phyloP scores from a whole-genome alignment of 2,329 filamentous ascomycete species.

The Cadophora malorum region DNA sequence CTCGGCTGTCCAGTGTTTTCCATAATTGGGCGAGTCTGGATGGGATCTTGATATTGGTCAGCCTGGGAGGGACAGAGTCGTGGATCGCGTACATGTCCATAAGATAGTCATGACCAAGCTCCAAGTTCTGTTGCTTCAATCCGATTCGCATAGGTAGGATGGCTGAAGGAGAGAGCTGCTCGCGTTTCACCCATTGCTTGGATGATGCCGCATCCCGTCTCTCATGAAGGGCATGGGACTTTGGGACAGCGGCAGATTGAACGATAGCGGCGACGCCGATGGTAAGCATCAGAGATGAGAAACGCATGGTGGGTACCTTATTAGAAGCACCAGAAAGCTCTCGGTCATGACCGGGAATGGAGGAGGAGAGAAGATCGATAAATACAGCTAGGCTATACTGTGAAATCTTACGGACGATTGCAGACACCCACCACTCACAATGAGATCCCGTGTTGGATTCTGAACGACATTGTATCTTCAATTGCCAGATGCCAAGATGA shows the following conservation, averaged over 20 bases:
- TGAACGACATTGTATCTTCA: slow-evolving; percentile 9
- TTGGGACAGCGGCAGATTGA: slow-evolving; percentile 25
- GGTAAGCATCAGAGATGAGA: slow-evolving; percentile 3
- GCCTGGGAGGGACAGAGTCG: neutral
- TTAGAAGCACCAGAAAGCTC: no score
- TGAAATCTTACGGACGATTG: neutral
- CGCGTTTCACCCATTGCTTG: slow-evolving; percentile 30
- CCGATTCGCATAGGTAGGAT: slow-evolving; percentile 33
- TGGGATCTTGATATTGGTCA: slow-evolving; percentile 31
- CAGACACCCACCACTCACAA: neutral
- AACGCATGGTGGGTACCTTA: neutral
- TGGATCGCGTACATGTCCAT: slow-evolving; percentile 32
- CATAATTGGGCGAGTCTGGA: slow-evolving; percentile 42
- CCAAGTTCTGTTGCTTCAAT: slow-evolving; percentile 32
- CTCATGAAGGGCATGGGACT: slow-evolving; percentile 32
- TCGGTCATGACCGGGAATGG: no score
- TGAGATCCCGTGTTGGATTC: neutral
- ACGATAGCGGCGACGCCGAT: slow-evolving; percentile 15
- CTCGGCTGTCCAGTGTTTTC: slow-evolving; percentile 44
- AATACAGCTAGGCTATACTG: neutral
- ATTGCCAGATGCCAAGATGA: slow-evolving; percentile 1
- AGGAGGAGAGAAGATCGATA: neutral
- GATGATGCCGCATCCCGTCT: slow-evolving; percentile 24
- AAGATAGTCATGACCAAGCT: slow-evolving; percentile 27
- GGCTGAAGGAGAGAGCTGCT: slow-evolving; percentile 21